phyloP scores from a whole-genome alignment of 306 rosid genomes.

The Acacia acuminata region DNA sequence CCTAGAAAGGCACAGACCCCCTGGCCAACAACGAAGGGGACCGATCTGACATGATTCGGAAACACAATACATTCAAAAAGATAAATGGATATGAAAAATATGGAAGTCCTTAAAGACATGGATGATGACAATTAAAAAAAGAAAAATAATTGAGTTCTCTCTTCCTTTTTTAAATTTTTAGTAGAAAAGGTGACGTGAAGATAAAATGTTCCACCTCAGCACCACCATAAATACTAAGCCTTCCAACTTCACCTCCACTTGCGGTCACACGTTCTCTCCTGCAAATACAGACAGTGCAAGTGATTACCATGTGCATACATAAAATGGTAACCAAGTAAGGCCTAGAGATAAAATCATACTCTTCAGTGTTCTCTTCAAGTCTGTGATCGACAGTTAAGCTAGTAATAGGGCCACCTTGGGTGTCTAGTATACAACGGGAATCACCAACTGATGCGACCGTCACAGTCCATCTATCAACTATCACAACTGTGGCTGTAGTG shows the following conservation, averaged over 20 bases:
- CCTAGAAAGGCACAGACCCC: too few relatives aligned
- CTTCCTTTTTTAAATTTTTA: not conserved
- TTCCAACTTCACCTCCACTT: constrained; percentile 98
- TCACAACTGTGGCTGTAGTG: constrained; percentile 91
- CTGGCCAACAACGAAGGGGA: too few relatives aligned
- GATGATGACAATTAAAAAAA: not conserved
- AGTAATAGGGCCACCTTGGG: constrained; percentile 82
- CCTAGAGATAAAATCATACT: constrained; percentile 48
- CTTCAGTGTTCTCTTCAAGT: constrained; percentile 91
- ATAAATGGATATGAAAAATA: too few relatives aligned
- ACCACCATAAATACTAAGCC: constrained; percentile 91
- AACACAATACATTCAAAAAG: too few relatives aligned
- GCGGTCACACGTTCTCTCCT: constrained; percentile 96
- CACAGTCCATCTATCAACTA: constrained; percentile 97
- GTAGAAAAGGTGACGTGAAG: not conserved
- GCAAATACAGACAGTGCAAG: constrained; percentile 27
- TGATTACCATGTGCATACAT: constrained; percentile 24
- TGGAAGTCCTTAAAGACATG: too few relatives aligned
- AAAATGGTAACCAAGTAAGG: constrained; percentile 1
- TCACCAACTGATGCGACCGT: constrained; percentile 99
- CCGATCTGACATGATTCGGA: too few relatives aligned
- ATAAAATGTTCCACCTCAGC: constrained; percentile 64
- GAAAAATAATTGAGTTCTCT: not conserved
- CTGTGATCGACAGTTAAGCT: constrained; percentile 93
- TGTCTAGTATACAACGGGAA: constrained; percentile 90